A percentile compares a stretch with the other conserved stretches of the same genome.
Evolutionary conservation across 2,329 filamentous ascomycete genomes (phyloP).

Genomic region (Didymella keratinophila): DNA sequence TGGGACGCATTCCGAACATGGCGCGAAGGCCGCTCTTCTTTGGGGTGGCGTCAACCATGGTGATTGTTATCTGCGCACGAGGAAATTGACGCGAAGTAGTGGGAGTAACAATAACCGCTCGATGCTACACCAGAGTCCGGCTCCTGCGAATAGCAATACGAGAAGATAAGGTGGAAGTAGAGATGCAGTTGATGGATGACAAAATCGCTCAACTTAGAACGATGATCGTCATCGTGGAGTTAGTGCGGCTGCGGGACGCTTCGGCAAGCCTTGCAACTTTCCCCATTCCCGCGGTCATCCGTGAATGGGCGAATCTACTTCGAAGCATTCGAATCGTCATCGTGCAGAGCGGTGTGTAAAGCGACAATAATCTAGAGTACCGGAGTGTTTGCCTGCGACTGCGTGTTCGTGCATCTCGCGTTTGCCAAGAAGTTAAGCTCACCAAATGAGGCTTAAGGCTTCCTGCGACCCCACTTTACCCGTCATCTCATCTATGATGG

Average conservation of each 20-base stretch:
- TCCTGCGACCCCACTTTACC: neutral
- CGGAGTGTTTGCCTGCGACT: neutral
- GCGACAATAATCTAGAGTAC: neutral
- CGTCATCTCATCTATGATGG: neutral
- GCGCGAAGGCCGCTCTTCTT: constrained; percentile 34
- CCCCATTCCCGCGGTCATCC: constrained; percentile 15
- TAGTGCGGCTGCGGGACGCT: constrained; percentile 18
- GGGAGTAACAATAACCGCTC: neutral
- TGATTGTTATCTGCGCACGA: constrained; percentile 1
- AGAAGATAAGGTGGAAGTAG: neutral
- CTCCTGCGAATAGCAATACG: neutral
- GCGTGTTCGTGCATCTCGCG: constrained; percentile 1
- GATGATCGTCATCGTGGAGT: constrained; percentile 22
- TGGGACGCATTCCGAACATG: constrained; percentile 32
- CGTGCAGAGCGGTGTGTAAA: neutral
- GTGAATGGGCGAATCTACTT: neutral
- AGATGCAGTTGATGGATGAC: constrained; percentile 8
- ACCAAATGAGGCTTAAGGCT: neutral
- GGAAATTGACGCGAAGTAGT: neutral
- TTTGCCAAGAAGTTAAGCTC: constrained; percentile 11
- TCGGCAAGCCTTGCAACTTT: constrained; percentile 10
- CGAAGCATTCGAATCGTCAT: neutral
- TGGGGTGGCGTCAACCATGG: constrained; percentile 29
- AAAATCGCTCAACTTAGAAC: constrained; percentile 16
- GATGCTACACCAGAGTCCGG: constrained; percentile 2